A percentile compares a stretch with the other conserved stretches of the same genome.
Conservation (phyloP, 1,284 basidiomycete genomes). For the Marasmius oreades region DNA sequence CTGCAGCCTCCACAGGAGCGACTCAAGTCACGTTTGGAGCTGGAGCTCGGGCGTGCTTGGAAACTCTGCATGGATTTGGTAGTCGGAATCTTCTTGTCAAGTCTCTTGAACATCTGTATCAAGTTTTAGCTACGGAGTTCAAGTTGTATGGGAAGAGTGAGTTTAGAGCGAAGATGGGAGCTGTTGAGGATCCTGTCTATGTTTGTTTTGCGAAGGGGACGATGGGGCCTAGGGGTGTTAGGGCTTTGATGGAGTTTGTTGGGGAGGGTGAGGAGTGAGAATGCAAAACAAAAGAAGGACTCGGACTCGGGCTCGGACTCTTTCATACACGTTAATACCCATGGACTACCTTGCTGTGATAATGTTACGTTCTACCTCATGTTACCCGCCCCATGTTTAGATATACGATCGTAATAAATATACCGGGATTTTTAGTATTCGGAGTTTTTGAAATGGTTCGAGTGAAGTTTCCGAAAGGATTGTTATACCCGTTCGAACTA, state of each 20-base stretch:
- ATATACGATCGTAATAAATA: no score
- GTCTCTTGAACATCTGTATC: constrained; percentile 45
- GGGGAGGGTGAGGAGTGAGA: not conserved
- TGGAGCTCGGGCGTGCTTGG: constrained; percentile 34
- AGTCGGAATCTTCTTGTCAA: constrained; percentile 31
- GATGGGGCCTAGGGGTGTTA: constrained; percentile 31
- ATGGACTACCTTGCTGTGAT: no score
- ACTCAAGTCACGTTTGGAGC: constrained; percentile 44
- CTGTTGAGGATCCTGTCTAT: constrained; percentile 19
- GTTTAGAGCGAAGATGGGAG: constrained; percentile 15
- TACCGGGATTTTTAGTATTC: no score
- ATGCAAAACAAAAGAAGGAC: no score
- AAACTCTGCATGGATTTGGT: constrained; percentile 31
- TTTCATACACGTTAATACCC: no score
- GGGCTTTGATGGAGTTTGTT: constrained; percentile 31
- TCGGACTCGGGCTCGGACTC: no score
- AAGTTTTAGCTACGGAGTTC: constrained; percentile 38
- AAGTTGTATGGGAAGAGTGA: constrained; percentile 36
- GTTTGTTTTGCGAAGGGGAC: constrained; percentile 21
- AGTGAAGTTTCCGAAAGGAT: no score
- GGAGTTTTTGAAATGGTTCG: no score
- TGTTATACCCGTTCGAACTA: no score
- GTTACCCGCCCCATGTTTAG: no score
- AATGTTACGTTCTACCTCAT: no score
- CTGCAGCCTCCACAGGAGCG: constrained; percentile 40